Base-by-base conservation (phyloP, 768 basidiomycete genomes). In the Rhizopogon vinicolor region DNA sequence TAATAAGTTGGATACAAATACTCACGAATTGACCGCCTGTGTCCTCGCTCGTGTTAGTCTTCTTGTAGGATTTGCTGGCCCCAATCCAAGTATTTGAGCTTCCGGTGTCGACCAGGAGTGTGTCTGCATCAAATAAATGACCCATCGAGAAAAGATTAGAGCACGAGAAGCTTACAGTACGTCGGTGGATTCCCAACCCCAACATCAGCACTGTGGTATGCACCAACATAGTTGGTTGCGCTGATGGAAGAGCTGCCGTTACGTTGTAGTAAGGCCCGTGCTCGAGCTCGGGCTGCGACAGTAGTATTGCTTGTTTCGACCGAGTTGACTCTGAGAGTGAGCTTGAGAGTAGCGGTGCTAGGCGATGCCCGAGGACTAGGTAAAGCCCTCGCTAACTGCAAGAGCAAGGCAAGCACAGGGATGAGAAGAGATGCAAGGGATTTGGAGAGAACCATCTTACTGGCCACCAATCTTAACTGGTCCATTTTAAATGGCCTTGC, bases 81-180 rank as follows among this genome's bases (percentile, higher is more conserved):
- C 81, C 82, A 28, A 82, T 65, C 82, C 81, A 83, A 22, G 77
- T 78, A 66, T 76, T 77, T 53, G 68, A 76, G 68, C 67, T 74
- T 60, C 65, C 77, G 62, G 48, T 62, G 59, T 41, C 37, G 41
- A 44, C 12, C 28, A 60, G 12, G 29, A 63, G 58, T 28, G 51
- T 48, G 44, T 62, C 67, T 67, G 25, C 14, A 37, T 18, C 5
- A 29, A 12, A 44, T 41, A 31, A 18, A n/a, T 3, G 22, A 1
- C 13, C 2, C n/a, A 5, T 41, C 28, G 29, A 7, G 35, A 13
- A 29, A 14, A 16, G n/a, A 19, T 28, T 7, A 14, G 22, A n/a
- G 12, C 13, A 29, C n/a, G 13, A 35, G 22, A n/a, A 40, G 6
- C 59, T 43, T 29, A 60, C 58, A 55, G 29, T 60, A 18, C 1